Base-by-base conservation (phyloP, 768 basidiomycete species). In the Boletus barrowsii region DNA sequence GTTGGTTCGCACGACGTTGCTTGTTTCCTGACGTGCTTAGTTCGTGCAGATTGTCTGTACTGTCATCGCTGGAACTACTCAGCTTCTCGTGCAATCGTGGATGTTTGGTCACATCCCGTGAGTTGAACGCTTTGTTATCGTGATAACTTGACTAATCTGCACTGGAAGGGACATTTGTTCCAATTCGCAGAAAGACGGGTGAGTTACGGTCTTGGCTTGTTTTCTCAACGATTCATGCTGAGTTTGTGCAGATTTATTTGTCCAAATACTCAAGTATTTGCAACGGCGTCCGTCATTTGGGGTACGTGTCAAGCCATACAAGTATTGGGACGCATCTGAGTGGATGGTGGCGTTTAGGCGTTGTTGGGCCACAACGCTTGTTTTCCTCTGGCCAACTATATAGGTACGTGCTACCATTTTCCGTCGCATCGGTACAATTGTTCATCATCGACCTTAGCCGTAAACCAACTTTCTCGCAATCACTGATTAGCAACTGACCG, bases 11-110 rank as follows among this genome's bases (percentile, higher is more conserved):
- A 11, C 3, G 18, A 8, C 10, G 14, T 36, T 18, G 14, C 10
- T 22, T 36, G 13, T 22, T 43, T 17, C 5, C 33, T 13, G 41
- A 43, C 22, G 2, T 46, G 6, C 48, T 57, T 10, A 51, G 17
- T 13, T 5, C n/a, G 22, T 7, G 10, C 33, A 90, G 68, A 77
- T 88, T 22, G 59, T 88, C 46, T 85, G 86, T 10, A 79, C 87
- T 1, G 60, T 86, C 42, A 69, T 91, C 39, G 86, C 87, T 24
- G 85, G 86, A 56, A 88, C 87, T 14, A 79, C 82, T 1, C 87
- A 89, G 61, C 81, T 91, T 45, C 82, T 83, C 41, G 88, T 93
- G 1, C 90, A 91, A 61, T 69, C 77, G 0, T 93, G 82, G 83
- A 85, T 86, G 83, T 86, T 86, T 56, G 61, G 69, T 1, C 68